Base-by-base conservation (phyloP, 2,329 filamentous ascomycete genomes). In the Cladophialophora bantiana region DNA sequence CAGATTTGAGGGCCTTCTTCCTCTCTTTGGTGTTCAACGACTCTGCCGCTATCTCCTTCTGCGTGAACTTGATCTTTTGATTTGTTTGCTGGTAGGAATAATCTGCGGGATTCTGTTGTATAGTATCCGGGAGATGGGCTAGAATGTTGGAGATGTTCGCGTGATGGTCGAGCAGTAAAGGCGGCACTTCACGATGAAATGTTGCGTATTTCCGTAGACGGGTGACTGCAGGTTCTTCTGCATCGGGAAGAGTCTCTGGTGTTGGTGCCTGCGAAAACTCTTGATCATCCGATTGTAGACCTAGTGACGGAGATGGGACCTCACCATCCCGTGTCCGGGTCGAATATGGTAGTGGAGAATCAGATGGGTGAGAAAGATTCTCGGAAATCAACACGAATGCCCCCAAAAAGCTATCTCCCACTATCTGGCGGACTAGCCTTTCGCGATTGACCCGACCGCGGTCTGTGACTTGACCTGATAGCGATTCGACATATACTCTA, bases 361-460 rank as follows among this genome's bases (percentile, higher is more conserved):
- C 34, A 18, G 38, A 32, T 31, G 13, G 42, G 42, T 20, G 42
- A 40, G 35, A 4, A 52, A 18, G 7, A 36, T 26, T 56, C 35
- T 36, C 40, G 31, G 48, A 34, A 32, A 35, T 59, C 26, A 68
- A 36, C 31, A 57, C 36, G 18, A 68, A 3, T 50, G 62, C 53
- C 2, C 69, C 59, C 2, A 70, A 48, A n/a, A 66, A 57, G 3
- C 53, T 34, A 15, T 68, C 69, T 15, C 58, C 65, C 3, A 62
- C 61, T 13, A 65, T 48, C 20, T 67, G 67, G 13, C 70, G 69
- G 13, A 69, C 62, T 18, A 70, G 52, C 31, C 62, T 68, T 59
- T 72, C 70, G 9, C 69, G 63, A 50, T 67, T 66, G 53, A 71
- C 66, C n/a, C 70, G 65, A 58, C 65, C 59, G 26, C 67, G 69